phyloP scores from a whole-genome alignment of 2,329 filamentous ascomycete genomes.

The Corynespora cassiicola region DNA sequence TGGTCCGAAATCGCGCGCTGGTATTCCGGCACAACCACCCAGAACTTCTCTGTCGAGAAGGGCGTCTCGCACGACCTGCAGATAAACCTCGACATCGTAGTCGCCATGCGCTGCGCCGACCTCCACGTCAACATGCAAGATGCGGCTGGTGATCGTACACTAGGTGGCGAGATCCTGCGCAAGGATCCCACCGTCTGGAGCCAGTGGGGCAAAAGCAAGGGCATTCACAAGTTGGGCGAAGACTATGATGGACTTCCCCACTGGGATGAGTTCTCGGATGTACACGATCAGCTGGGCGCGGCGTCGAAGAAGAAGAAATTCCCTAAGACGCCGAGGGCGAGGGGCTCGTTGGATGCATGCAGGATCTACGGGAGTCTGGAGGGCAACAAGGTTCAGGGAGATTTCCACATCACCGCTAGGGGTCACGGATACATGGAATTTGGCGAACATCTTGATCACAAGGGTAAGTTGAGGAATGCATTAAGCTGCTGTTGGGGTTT shows the following conservation, averaged over 20 bases:
- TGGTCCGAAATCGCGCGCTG: constrained; percentile 80
- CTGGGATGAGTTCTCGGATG: constrained; percentile 77
- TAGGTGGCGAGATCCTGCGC: constrained; percentile 76
- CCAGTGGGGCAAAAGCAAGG: constrained; percentile 80
- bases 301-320: constrained; percentile 71
- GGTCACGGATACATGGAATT: constrained; percentile 93
- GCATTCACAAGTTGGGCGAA: constrained; percentile 56
- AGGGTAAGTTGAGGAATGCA: constrained; percentile 60
- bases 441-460: constrained; percentile 82
- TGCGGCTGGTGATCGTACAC: constrained; percentile 87
- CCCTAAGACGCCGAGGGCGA: constrained; percentile 74
- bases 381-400: constrained; percentile 95
- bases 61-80: constrained; percentile 86
- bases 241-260: constrained; percentile 31
- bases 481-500: too few relatives aligned
- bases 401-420: constrained; percentile 95
- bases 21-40: constrained; percentile 83
- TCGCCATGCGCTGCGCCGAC: constrained; percentile 85
- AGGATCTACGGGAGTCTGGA: constrained; percentile 89
- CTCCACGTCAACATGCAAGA: constrained; percentile 98
- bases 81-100: constrained; percentile 93
- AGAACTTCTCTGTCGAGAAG: constrained; percentile 94
- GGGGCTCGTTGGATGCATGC: constrained; percentile 72
- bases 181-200: constrained; percentile 81
- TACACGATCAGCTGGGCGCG: constrained; percentile 85